These are phyloP conservation scores for Entomortierella lignicola DNA, from an alignment of 192 early-diverging fungal species.

Conservation along the genomic window DNA sequence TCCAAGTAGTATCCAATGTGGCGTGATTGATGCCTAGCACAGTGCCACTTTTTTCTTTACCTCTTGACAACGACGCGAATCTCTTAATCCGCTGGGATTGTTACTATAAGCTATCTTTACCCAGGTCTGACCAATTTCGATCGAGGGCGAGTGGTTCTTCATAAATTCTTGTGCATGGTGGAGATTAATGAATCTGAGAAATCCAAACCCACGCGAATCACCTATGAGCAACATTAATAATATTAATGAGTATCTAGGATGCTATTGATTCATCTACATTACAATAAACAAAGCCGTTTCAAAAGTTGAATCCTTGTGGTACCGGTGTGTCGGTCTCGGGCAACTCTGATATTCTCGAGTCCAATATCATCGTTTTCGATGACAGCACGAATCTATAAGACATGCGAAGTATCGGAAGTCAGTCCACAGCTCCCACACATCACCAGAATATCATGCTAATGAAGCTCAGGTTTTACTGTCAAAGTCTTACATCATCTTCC, in stretches of 20 bases:
- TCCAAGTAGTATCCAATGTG: not conserved
- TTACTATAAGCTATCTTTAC: constrained; percentile 38
- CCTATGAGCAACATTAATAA: not conserved
- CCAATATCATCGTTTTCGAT: constrained; percentile 28
- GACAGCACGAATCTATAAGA: constrained; percentile 21
- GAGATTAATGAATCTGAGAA: constrained; percentile 19
- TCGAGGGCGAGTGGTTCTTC: constrained; percentile 20
- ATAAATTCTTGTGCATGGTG: constrained; percentile 33
- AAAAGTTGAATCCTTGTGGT: not conserved
- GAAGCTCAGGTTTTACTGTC: too few species aligned
- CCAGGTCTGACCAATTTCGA: constrained; percentile 27
- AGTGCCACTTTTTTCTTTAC: not conserved
- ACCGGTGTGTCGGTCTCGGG: constrained; percentile 39
- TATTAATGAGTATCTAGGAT: not conserved
- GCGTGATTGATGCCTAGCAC: not conserved
- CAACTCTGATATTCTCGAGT: constrained; percentile 23
- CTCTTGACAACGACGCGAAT: constrained; percentile 17
- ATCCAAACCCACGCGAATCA: constrained; percentile 38
- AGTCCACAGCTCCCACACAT: not conserved
- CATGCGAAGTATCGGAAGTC: not conserved
- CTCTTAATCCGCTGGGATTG: constrained; percentile 24
- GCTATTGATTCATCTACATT: not conserved
- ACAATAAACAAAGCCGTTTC: not conserved
- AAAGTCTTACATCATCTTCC: constrained; percentile 37
- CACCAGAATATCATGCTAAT: too few species aligned